Percentiles rank a stretch among this genome's conserved stretches.
phyloP scores from a whole-genome alignment of 139 green algal genomes.

The Micractinium sp. region DNA sequence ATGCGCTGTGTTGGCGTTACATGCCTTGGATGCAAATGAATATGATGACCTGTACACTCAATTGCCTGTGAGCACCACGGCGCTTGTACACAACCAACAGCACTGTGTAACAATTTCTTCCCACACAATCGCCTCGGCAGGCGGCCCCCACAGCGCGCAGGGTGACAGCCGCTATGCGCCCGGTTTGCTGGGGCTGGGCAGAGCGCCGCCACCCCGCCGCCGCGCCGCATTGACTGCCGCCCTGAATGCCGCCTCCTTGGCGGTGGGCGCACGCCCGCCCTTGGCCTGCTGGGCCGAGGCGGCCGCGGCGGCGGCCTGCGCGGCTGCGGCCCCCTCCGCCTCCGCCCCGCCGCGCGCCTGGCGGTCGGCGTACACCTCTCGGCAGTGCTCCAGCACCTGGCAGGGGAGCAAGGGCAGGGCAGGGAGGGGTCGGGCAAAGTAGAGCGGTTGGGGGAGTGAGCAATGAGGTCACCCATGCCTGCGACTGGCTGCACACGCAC shows the following conservation, averaged over 20 bases:
- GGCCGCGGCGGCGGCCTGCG: conserved; percentile 1
- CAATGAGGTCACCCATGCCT: no score
- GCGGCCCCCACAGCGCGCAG: not conserved
- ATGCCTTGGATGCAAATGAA: not conserved
- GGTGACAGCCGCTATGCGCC: not conserved
- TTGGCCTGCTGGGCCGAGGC: not conserved
- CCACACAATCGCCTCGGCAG: not conserved
- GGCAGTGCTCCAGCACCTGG: conserved; percentile 56
- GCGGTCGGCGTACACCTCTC: conserved; percentile 51
- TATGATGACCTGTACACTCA: no score
- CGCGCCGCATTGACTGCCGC: conserved; percentile 33
- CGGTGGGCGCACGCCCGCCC: not conserved
- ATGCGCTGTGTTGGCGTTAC: not conserved
- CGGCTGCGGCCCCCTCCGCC: not conserved
- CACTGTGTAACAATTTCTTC: not conserved
- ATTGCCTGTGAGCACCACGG: no score
- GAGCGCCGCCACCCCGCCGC: conserved; percentile 5
- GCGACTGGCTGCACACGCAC: no score
- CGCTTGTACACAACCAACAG: not conserved
- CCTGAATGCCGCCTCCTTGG: conserved; percentile 23
- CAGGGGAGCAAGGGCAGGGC: not conserved
- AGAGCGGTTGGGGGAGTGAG: no score
- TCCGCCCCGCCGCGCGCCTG: conserved; percentile 20
- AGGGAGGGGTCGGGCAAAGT: no score
- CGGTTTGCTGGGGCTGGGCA: not conserved